Conservation (phyloP, 2,329 filamentous ascomycete genomes). For the Colletotrichum sp. region DNA sequence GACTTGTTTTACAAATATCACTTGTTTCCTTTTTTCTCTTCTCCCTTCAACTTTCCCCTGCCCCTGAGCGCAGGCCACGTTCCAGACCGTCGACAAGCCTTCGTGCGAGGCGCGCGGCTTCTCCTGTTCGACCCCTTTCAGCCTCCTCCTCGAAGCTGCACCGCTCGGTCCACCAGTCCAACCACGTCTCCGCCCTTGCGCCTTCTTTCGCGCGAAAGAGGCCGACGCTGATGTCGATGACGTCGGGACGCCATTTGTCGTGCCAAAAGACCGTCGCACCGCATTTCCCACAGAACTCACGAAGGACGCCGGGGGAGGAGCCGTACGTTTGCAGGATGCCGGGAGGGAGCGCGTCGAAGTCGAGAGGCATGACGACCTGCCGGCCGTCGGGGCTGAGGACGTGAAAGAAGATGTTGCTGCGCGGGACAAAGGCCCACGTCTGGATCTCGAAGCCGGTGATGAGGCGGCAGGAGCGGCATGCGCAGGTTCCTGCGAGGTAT, state of each 20-base stretch:
- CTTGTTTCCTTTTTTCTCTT: background rate
- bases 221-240: constrained; percentile 70
- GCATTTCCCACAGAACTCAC: constrained; percentile 68
- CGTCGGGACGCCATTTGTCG: constrained; percentile 52
- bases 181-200: constrained; percentile 60
- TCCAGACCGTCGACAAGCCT: constrained; percentile 31
- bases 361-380: constrained; percentile 28
- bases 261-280: constrained; percentile 71
- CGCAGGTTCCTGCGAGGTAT: constrained; percentile 66
- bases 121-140: constrained; percentile 30
- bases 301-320: constrained; percentile 57
- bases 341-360: constrained; percentile 37
- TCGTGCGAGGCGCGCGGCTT: constrained; percentile 28
- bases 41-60: background rate
- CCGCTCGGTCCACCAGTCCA: constrained; percentile 65
- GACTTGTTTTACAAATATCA: background rate
- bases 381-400: constrained; percentile 19
- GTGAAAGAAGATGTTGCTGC: constrained; percentile 57
- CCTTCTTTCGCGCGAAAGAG: constrained; percentile 57
- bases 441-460: constrained; percentile 67
- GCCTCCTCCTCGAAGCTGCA: constrained; percentile 66
- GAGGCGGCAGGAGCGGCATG: constrained; percentile 67
- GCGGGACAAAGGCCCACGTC: constrained; percentile 69
- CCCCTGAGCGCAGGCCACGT: constrained; percentile 25
- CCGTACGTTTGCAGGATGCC: constrained; percentile 56